These are phyloP conservation scores for Dictyostelium firmibasis DNA, from an alignment of 78 protist genomes.

Conservation along the genomic window DNA sequence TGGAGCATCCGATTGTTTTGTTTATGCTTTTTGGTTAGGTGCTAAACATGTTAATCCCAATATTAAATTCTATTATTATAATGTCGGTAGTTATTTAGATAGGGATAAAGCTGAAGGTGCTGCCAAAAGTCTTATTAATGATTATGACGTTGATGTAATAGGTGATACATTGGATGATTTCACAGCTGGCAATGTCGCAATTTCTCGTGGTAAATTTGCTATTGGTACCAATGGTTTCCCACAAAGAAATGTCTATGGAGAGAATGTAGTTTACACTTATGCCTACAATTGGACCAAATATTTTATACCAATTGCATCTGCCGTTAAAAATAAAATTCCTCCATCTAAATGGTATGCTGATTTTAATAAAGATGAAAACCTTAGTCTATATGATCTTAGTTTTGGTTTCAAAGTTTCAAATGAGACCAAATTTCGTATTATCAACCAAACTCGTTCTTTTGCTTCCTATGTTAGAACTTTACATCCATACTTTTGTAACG, in stretches of 20 bases:
- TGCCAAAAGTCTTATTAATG: neutral
- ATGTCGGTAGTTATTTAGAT: neutral
- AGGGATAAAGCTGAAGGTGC: conserved; percentile 8
- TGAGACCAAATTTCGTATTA: neutral
- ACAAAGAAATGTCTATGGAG: conserved; percentile 12
- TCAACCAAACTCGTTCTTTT: neutral
- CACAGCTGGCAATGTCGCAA: neutral
- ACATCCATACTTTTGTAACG: conserved; percentile 30
- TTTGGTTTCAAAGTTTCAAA: neutral
- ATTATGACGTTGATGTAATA: neutral
- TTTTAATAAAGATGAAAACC: neutral
- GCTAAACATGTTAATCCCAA: neutral
- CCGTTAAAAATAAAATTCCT: neutral
- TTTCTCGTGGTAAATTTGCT: neutral
- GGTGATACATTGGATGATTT: conserved; percentile 26
- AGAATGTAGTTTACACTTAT: neutral
- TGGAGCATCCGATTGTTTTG: neutral
- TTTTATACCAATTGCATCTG: neutral
- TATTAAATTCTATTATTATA: neutral
- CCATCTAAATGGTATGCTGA: neutral
- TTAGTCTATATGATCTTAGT: neutral
- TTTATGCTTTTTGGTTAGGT: neutral
- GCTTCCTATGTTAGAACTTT: neutral
- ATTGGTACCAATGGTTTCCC: conserved; percentile 64
- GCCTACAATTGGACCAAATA: conserved; percentile 31